phyloP scores from a whole-genome alignment of 116 monocot species.

The Posidonia oceanica region DNA sequence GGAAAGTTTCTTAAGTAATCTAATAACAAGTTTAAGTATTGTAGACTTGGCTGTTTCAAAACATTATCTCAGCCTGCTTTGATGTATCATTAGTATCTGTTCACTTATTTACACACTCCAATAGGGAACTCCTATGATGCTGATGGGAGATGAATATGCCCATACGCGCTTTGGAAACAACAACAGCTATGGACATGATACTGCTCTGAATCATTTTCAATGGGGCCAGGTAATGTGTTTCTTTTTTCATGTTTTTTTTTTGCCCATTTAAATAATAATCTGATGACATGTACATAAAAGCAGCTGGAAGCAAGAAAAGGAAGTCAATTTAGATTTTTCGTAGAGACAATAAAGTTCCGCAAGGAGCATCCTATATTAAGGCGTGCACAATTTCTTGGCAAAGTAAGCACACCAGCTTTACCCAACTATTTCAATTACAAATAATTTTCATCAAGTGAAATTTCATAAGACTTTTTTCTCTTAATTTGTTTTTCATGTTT shows the following conservation, averaged over 20 bases:
- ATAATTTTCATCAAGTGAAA: no score
- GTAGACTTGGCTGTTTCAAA: no score
- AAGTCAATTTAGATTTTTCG: constrained; percentile 75
- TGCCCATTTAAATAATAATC: background rate
- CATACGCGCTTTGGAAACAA: constrained; percentile 96
- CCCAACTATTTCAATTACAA: background rate
- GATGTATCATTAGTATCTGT: no score
- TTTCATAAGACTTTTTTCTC: background rate
- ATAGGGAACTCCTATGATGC: constrained; percentile 94
- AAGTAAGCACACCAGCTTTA: constrained; percentile 30
- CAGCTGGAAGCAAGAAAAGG: constrained; percentile 68
- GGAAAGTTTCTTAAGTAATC: no score
- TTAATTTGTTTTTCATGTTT: background rate
- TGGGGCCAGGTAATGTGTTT: constrained; percentile 54
- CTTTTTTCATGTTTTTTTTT: background rate
- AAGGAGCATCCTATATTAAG: constrained; percentile 45
- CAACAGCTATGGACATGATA: constrained; percentile 98
- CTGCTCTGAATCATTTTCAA: constrained; percentile 76
- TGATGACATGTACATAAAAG: constrained; percentile 1
- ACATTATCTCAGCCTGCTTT: no score
- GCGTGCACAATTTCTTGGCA: constrained; percentile 53
- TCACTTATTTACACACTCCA: background rate
- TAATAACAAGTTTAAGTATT: no score
- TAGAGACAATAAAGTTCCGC: constrained; percentile 76
- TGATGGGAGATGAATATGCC: constrained; percentile 98